Evolutionary conservation across 441 rosid genomes (phyloP), one percentile per base, ranked within the genome.

Genomic region (Aquilaria agallochum): DNA sequence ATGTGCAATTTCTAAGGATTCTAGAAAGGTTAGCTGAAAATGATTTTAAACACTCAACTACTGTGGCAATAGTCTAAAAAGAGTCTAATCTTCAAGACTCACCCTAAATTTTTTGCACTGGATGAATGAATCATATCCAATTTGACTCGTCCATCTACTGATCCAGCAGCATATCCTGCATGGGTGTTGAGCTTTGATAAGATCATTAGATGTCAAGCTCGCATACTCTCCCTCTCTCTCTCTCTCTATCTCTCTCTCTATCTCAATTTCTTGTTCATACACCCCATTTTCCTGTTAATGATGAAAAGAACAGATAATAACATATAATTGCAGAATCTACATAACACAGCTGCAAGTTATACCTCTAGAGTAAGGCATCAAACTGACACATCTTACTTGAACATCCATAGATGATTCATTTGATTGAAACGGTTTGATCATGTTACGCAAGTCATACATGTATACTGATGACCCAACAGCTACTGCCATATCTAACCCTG

Each of bases 91-190:
- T 36, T 36, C 42, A 36, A 36, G 42, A 74, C 83, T 70, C 60
- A 85, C 95, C 84, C 72, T 33, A 47, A 63, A 62, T 72, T 76
- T n/a, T 65, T 68, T 36, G 82, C 75, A 81, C 66, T 58, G 8
- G 88, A 64, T 62, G 78, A 60, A 68, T 71, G 12, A 6, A 80
- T 73, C 72, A 86, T 73, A 56, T 86, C 89, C 64, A 91, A 67
- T 6, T 87, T 85, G 48, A 91, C 92, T 50, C 79, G 83, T 36
- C 97, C 99, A 68, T 91, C 99, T 58, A 87, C 78, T 54, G 87
- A 91, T 64, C 99, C 99, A 77, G 76, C 82, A 20, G 92, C 94
- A 81, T 78, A 89, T 58, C 96, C 99, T 94, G 82, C 74, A 72
- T 50, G 56, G 11, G 61, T 47, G 76, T 11, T 20, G 60, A 76